Conservation (phyloP, 2,329 filamentous ascomycete genomes). For the Aspergillus neoniger region DNA sequence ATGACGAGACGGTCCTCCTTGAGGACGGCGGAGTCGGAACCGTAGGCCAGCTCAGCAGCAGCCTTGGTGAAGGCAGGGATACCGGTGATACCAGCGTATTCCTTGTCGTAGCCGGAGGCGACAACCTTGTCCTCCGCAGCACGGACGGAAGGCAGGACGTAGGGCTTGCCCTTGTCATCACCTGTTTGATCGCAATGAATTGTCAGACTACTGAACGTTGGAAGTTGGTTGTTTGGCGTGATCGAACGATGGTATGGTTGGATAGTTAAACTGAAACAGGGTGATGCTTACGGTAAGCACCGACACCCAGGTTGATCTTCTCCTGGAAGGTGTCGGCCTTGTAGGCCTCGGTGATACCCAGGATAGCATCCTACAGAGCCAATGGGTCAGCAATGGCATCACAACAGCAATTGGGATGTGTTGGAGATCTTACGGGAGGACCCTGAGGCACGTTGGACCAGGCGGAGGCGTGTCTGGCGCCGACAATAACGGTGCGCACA, state of each 20-base stretch:
- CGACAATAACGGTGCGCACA: constrained; percentile 42
- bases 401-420: constrained; percentile 7
- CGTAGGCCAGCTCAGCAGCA: constrained; percentile 88
- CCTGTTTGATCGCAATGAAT: constrained; percentile 30
- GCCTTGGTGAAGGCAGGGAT: constrained; percentile 91
- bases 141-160: constrained; percentile 91
- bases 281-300: constrained; percentile 74
- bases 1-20: constrained; percentile 76
- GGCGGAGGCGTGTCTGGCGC: constrained; percentile 69
- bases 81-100: constrained; percentile 97
- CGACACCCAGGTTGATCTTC: constrained; percentile 99
- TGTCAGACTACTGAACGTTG: not conserved
- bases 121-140: constrained; percentile 86
- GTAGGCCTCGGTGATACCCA: constrained; percentile 88
- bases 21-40: constrained; percentile 73
- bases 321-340: constrained; percentile 90
- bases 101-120: constrained; percentile 80
- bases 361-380: constrained; percentile 45
- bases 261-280: not conserved
- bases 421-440: constrained; percentile 72
- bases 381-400: constrained; percentile 28
- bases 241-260: not conserved
- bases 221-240: not conserved
- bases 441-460: constrained; percentile 93
- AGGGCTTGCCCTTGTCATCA: constrained; percentile 96